Base-by-base conservation (phyloP, 2,329 filamentous ascomycete species). In the Alternaria angustiovoidea region DNA sequence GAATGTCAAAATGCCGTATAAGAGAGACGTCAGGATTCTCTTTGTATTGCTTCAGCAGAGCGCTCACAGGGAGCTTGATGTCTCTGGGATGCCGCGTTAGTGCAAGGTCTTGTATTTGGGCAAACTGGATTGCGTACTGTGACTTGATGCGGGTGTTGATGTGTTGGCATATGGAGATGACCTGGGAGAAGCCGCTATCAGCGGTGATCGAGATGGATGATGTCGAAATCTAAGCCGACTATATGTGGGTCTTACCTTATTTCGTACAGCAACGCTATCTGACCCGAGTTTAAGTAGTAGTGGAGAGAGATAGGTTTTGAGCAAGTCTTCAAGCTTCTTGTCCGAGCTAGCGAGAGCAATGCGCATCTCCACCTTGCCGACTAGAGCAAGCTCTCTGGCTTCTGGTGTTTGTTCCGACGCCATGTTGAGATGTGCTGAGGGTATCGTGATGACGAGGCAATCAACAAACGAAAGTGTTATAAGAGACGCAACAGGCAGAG, bases 31-130 rank as follows among this genome's bases (percentile, higher is more conserved):
- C 65, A 20, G 69, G 84, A 38, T 87, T 88, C 22, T 91, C 87
- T 78, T 96, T 96, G 84, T 96, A 97, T 77, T 98, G 95, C 68
- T 93, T 90, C 55, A 98, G 79, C 18, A 99, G 84, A 16, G 89
- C 88, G n/a, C 88, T 86, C 12, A 98, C 93, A 0, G 95, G 95
- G 6, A 99, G 83, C 54, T 94, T 85, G 65, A 97, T 88, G 8
- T 84, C 83, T 62, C 78, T 81, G 44, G 26, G 16, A 3, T 5
- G 7, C 24, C 22, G 20, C 34, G 59, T 74, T 52, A 74, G 70
- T 54, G 24, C 34, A 39, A 39, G 2, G 12, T 4, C 16, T 14
- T 44, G 5, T 36, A 8, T 32, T 52, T 42, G 14, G 22, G n/a
- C 44, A 36, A 61, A 43, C 39, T 5, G 16, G 43, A 12, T 51